Percentiles rank a stretch among this genome's conserved stretches.
phyloP scores from a whole-genome alignment of 805 yeast genomes.

The Hanseniaspora nectarophila region DNA sequence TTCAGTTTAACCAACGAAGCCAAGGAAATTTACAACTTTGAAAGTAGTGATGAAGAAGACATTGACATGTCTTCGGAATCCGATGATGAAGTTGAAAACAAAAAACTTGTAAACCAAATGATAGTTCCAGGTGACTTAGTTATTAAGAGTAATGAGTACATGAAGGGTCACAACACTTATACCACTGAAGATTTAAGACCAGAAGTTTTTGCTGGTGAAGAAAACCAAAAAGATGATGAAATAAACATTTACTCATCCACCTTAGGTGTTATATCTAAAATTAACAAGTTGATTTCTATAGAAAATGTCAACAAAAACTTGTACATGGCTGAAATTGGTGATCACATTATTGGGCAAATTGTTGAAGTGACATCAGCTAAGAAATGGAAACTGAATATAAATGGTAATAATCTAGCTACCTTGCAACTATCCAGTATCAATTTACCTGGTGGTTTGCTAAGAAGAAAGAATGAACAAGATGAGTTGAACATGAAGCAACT shows the following conservation, averaged over 20 bases:
- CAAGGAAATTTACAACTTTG: constrained; percentile 18
- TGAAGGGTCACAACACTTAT: constrained; percentile 97
- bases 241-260: constrained; percentile 78
- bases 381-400: constrained; percentile 95
- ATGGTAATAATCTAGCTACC: constrained; percentile 86
- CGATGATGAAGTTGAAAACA: constrained; percentile 24
- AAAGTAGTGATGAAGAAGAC: constrained; percentile 28
- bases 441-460: constrained; percentile 89
- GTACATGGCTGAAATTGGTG: constrained; percentile 90
- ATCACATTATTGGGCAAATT: constrained; percentile 85
- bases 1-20: background rate
- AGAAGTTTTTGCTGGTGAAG: background rate
- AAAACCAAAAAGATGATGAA: background rate
- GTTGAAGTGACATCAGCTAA: constrained; percentile 78
- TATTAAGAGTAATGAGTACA: constrained; percentile 94
- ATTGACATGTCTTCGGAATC: constrained; percentile 33
- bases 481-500: constrained; percentile 92
- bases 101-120: constrained; percentile 27
- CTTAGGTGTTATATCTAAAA: constrained; percentile 79
- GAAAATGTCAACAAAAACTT: constrained; percentile 66
- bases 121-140: constrained; percentile 94
- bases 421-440: constrained; percentile 90
- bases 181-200: constrained; percentile 35
- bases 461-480: constrained; percentile 89
- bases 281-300: constrained; percentile 76